These are phyloP conservation scores for Allantophomopsis cytisporea DNA, from an alignment of 2,329 filamentous ascomycete genomes.

Conservation along the genomic window DNA sequence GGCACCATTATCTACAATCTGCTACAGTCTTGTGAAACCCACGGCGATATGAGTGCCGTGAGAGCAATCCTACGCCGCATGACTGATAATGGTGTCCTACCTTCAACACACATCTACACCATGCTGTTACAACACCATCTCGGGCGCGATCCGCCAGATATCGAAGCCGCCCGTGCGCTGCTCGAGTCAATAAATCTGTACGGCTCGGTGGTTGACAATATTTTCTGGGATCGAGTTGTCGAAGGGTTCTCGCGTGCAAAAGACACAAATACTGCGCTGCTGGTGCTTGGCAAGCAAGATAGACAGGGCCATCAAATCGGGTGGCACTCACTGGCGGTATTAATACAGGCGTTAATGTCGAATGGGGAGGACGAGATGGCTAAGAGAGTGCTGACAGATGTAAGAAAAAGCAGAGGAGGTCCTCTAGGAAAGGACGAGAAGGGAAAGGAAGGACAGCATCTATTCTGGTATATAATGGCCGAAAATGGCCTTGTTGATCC, in stretches of 20 bases:
- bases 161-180: slow-evolving; percentile 43
- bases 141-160: slow-evolving; percentile 38
- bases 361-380: slow-evolving; percentile 17
- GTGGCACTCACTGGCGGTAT: slow-evolving; percentile 11
- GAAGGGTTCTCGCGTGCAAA: slow-evolving; percentile 47
- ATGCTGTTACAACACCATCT: slow-evolving; percentile 60
- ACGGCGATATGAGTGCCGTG: slow-evolving; percentile 30
- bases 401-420: slow-evolving; percentile 10
- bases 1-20: slow-evolving; percentile 55
- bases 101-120: slow-evolving; percentile 58
- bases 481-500: slow-evolving; percentile 5
- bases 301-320: slow-evolving; percentile 8
- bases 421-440: slow-evolving; percentile 6
- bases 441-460: slow-evolving; percentile 13
- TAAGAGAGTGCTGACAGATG: slow-evolving; percentile 15
- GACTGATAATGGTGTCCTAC: slow-evolving; percentile 32
- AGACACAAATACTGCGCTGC: slow-evolving; percentile 33
- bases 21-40: slow-evolving; percentile 22
- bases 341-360: slow-evolving; percentile 14
- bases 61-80: slow-evolving; percentile 51
- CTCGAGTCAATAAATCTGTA: slow-evolving; percentile 31
- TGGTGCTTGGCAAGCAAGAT: slow-evolving; percentile 31
- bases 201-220: slow-evolving; percentile 28
- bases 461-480: slow-evolving; percentile 15
- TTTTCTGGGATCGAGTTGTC: slow-evolving; percentile 59